phyloP scores from a whole-genome alignment of 257 asterid genomes.

The Buddleja alternifolia region DNA sequence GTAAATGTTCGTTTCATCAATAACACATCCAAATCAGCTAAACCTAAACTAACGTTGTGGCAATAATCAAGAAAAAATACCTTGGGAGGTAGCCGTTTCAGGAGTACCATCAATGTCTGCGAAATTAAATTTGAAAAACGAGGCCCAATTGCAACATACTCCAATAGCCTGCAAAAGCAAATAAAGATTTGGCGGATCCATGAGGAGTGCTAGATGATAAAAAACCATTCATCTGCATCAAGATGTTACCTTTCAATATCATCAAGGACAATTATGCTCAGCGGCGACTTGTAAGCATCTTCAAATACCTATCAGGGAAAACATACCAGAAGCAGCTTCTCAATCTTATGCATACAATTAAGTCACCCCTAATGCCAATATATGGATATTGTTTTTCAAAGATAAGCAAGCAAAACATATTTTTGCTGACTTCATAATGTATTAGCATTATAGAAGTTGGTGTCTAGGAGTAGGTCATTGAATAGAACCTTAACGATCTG shows the following conservation, averaged over 20 bases:
- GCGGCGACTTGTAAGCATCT: constrained; percentile 96
- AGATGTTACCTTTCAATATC: constrained; percentile 88
- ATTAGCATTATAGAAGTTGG: neutral
- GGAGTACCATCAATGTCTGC: constrained; percentile 92
- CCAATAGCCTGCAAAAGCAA: constrained; percentile 68
- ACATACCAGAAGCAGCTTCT: constrained; percentile 31
- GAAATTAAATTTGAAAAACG: constrained; percentile 90
- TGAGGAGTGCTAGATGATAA: constrained; percentile 23
- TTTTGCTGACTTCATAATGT: neutral
- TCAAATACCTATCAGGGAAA: constrained; percentile 75
- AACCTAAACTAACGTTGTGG: constrained; percentile 1
- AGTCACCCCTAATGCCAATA: neutral
- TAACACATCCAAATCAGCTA: neutral
- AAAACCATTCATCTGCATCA: constrained; percentile 28
- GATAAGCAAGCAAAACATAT: constrained; percentile 21
- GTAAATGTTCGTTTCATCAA: neutral
- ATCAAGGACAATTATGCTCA: constrained; percentile 86
- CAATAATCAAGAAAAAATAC: constrained; percentile 42
- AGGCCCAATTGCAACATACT: constrained; percentile 92
- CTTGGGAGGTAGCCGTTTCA: constrained; percentile 92
- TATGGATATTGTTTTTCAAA: constrained; percentile 4
- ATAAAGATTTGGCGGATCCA: constrained; percentile 30
- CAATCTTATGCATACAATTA: constrained; percentile 21
- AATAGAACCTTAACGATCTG: constrained; percentile 79
- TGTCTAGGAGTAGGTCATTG: constrained; percentile 14